Base-by-base conservation (phyloP, 2,329 filamentous ascomycete genomes). In the Ceratocystis lukuohia region DNA sequence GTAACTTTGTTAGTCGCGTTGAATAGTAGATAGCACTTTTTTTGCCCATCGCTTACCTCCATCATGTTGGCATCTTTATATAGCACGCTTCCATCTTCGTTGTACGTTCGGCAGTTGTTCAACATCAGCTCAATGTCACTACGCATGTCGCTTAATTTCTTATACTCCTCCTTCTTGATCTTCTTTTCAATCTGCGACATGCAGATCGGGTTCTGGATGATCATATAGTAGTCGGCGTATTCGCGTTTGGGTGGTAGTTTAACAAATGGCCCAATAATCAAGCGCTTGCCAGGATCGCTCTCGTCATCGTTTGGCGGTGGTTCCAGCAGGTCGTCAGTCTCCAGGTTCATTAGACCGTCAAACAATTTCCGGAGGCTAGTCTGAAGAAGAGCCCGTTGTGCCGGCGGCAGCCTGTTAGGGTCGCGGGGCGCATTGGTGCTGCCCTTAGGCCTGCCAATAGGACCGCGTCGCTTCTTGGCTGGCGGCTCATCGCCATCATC, bases 81-180 rank as follows among this genome's bases (percentile, higher is more conserved):
- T 65, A 99, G 82, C 71, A 95, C 80, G 75, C 92, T 96, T 67
- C 88, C 89, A 73, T 97, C 94, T 76, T 99, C 95, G 73, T 99
- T 99, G 80, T 96, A 99, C 2, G 89, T 94, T 74, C 91, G 85
- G 70, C 93, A 96, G 75, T 99, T 99, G 74, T 83, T 85, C 75
- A 92, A 94, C 76, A 99, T 83, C 69, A 93, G 78, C 63, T 86
- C 84, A 69, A 99, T 86, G 73, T 99, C 95, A 70, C 84, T 85
- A 66, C 85, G 83, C 81, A 99, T 85, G 71, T 92, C 89, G 73
- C 84, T 85, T 68, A 96, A 77, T 72, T 83, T 88, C 71, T 84
- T 85, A 76, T 99, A 99, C 73, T 96, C 90, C 73, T 95, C 90
- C 76, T 90, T 93, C 79, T 96, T 96, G 78, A 99, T 96, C 80